Conservation (phyloP, 2,329 filamentous ascomycete genomes). For the Cladophialophora yegresii region DNA sequence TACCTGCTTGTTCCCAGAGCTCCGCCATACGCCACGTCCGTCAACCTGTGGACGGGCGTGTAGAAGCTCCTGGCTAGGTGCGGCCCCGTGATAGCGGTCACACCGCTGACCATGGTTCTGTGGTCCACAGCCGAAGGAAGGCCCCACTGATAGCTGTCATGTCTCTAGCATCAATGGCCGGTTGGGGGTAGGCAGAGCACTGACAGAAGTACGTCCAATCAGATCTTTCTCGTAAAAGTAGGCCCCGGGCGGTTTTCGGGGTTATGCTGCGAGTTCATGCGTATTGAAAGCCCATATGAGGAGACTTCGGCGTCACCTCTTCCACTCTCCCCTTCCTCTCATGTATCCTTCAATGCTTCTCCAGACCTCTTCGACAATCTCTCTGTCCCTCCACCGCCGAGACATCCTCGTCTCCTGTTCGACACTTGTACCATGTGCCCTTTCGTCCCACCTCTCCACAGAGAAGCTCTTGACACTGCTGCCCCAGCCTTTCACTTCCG, state of each 20-base stretch:
- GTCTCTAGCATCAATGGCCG: background rate
- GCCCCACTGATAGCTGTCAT: background rate
- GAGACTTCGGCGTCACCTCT: slow-evolving; percentile 20
- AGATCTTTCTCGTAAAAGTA: background rate
- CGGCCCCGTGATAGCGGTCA: background rate
- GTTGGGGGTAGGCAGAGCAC: background rate
- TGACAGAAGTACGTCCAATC: background rate
- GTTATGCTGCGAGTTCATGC: background rate
- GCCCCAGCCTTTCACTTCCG: slow-evolving; percentile 80
- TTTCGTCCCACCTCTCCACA: slow-evolving; percentile 78
- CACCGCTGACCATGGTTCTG: background rate
- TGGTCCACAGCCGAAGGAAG: background rate
- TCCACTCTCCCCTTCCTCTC: slow-evolving; percentile 66
- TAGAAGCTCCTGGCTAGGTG: background rate
- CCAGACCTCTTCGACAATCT: slow-evolving; percentile 93
- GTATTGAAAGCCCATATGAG: background rate
- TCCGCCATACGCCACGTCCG: background rate
- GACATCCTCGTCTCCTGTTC: slow-evolving; percentile 42
- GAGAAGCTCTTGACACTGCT: slow-evolving; percentile 75
- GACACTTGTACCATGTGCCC: slow-evolving; percentile 41
- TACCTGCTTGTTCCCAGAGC: background rate
- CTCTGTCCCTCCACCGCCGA: slow-evolving; percentile 79
- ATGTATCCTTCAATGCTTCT: slow-evolving; percentile 83
- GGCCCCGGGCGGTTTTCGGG: background rate
- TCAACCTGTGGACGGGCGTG: background rate